Base-by-base conservation (phyloP, 2,329 filamentous ascomycete species). In the Fusarium guadeloupense region DNA sequence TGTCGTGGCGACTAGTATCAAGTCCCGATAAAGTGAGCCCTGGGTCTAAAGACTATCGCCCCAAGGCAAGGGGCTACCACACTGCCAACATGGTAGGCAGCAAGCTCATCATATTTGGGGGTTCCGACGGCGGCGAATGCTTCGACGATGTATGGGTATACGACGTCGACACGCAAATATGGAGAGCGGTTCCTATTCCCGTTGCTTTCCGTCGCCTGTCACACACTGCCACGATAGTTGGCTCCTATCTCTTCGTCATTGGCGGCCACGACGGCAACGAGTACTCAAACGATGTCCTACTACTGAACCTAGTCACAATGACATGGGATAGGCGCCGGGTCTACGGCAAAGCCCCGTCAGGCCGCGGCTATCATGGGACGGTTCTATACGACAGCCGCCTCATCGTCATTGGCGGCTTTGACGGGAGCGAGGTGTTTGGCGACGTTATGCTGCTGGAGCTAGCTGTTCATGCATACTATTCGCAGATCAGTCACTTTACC, bases 71-170 rank as follows among this genome's bases (percentile, higher is more conserved):
- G 42, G 88, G 88, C 45, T 90, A 90, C 71, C 88, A 90, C 72
- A 90, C 88, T 5, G 87, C 88, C 62, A 90, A 90, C 71, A 89
- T 90, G 83, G 87, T 90, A 37, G 87, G 87, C 62, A 83, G 83
- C 74, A 90, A 90, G 76, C 83, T 90, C 59, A 89, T 90, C 72
- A 86, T 90, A 67, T 90, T 85, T 71, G 88, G 88, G 33, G 88
- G 88, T 28, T 89, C 85, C 4, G 88, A 90, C 71, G 88, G 88
- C 62, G 86, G 85, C 45, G 87, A 90, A 74, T 90, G 88, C 75
- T 90, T 90, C 75, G 83, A 87, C 71, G 88, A 90, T 69, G 87
- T 90, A 34, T 90, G 88, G 88, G 84, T 90, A 25, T 90, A 89
- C 75, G 87, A 90, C 70, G 83, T 89, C 6, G 87, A 90, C 44